A percentile compares a stretch with the other conserved stretches of the same genome.
These are phyloP conservation scores for Ascobolus immersus DNA, from an alignment of 495 filamentous ascomycete species.

Conservation along the genomic window DNA sequence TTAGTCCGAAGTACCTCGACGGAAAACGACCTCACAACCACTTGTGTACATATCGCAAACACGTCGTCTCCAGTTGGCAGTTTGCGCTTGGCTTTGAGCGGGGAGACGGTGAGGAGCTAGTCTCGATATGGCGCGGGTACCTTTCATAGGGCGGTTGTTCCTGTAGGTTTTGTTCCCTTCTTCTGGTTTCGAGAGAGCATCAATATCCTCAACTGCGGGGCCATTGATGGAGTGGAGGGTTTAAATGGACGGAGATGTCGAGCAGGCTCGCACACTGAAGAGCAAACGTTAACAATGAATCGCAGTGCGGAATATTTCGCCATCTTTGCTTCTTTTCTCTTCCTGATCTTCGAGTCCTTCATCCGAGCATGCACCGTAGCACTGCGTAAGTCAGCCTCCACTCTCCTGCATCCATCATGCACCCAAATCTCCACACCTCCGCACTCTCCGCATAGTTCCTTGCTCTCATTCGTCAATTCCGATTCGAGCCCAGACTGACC, in stretches of 20 bases:
- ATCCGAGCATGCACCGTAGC: slow-evolving; percentile 74
- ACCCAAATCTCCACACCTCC: background rate
- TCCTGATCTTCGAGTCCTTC: slow-evolving; percentile 55
- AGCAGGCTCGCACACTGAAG: background rate
- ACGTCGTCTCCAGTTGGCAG: too few species aligned
- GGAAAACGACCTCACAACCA: too few species aligned
- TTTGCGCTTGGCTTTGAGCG: too few species aligned
- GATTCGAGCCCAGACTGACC: slow-evolving; percentile 9
- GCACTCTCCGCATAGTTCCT: background rate
- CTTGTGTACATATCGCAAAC: too few species aligned
- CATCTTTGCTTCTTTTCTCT: slow-evolving; percentile 52
- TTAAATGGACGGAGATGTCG: background rate
- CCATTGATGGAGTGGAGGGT: background rate
- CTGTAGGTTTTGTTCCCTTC: too few species aligned
- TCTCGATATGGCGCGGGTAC: slow-evolving; percentile 58
- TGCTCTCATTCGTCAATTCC: slow-evolving; percentile 1
- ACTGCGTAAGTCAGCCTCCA: slow-evolving; percentile 35
- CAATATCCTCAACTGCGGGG: background rate
- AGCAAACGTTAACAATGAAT: background rate
- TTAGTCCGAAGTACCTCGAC: too few species aligned
- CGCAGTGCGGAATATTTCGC: slow-evolving; percentile 59
- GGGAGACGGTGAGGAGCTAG: too few species aligned
- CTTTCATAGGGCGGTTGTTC: slow-evolving; percentile 60
- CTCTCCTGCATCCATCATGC: background rate
- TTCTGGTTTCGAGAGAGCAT: background rate